Conservation (phyloP, 2,329 filamentous ascomycete species). For the Aureobasidium sp. region DNA sequence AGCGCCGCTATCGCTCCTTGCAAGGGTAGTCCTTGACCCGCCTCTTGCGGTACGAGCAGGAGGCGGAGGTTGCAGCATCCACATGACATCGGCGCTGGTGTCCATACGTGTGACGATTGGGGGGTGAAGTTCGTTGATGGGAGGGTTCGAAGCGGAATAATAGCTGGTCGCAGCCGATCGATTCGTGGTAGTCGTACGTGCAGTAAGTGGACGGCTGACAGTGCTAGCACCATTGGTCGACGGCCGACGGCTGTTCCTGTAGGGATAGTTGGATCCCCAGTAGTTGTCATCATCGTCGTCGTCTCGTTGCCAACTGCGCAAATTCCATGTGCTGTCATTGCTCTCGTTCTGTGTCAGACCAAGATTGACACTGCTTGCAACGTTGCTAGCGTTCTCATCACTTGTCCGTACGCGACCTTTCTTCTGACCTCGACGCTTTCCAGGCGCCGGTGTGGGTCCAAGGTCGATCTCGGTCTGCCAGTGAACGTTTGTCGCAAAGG, state of each 20-base stretch:
- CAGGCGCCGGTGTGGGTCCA: slow-evolving; percentile 61
- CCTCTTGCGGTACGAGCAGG: slow-evolving; percentile 70
- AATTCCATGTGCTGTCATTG: slow-evolving; percentile 59
- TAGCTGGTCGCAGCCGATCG: slow-evolving; percentile 18
- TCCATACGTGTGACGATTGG: slow-evolving; percentile 34
- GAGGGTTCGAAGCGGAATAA: slow-evolving; percentile 31
- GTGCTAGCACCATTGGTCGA: slow-evolving; percentile 2
- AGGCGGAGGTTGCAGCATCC: slow-evolving; percentile 94
- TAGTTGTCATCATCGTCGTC: slow-evolving; percentile 86
- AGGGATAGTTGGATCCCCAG: slow-evolving; percentile 53
- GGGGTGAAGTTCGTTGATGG: slow-evolving; percentile 65
- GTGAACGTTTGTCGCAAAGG: slow-evolving; percentile 83
- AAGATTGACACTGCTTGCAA: slow-evolving; percentile 14
- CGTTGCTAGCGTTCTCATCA: slow-evolving; percentile 13
- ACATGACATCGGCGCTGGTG: slow-evolving; percentile 58
- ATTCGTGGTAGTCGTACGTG: slow-evolving; percentile 26
- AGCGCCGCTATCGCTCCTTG: slow-evolving; percentile 44
- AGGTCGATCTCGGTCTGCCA: slow-evolving; percentile 82
- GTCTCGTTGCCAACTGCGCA: slow-evolving; percentile 72
- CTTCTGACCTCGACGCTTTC: slow-evolving; percentile 38
- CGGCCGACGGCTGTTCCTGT: neutral
- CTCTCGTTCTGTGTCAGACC: slow-evolving; percentile 28
- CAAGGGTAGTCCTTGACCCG: slow-evolving; percentile 40
- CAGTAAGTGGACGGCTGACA: slow-evolving; percentile 14
- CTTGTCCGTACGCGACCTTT: slow-evolving; percentile 24